Percentiles rank a stretch among this genome's conserved stretches.
Evolutionary conservation across 176 grass and related monocot species (phyloP).

Genomic region (Poa pratensis): DNA sequence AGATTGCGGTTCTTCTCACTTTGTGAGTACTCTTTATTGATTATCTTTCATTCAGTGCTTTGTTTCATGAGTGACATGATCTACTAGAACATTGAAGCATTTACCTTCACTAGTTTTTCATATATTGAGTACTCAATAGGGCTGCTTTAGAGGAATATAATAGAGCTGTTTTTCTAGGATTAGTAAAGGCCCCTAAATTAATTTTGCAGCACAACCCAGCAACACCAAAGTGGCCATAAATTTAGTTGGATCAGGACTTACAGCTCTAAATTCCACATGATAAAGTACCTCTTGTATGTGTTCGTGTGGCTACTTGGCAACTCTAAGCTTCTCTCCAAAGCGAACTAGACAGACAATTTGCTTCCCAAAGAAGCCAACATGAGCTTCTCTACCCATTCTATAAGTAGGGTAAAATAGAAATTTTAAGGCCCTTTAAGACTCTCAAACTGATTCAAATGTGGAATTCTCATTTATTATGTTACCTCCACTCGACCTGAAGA

Average conservation of each 20-base stretch:
- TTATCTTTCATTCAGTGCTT: neutral
- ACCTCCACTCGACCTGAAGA: neutral
- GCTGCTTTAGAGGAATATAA: conserved; percentile 5
- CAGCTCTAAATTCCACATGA: neutral
- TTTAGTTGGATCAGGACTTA: conserved; percentile 2
- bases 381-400: conserved; percentile 1
- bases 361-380: neutral
- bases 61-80: conserved; percentile 12
- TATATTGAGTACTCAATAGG: neutral
- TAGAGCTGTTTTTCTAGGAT: neutral
- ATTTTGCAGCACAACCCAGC: conserved; percentile 9
- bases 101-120: neutral
- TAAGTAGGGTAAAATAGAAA: neutral
- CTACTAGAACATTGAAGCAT: neutral
- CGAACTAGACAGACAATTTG: neutral
- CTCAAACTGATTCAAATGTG: conserved; percentile 11
- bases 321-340: neutral
- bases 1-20: conserved; percentile 67
- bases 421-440: neutral
- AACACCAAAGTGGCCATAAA: neutral
- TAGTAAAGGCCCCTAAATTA: neutral
- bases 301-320: neutral
- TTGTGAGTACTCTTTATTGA: conserved; percentile 55
- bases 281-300: neutral
- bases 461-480: neutral